Base-by-base conservation (phyloP, 805 yeast species). In the Yamadazyma akitaensis region DNA sequence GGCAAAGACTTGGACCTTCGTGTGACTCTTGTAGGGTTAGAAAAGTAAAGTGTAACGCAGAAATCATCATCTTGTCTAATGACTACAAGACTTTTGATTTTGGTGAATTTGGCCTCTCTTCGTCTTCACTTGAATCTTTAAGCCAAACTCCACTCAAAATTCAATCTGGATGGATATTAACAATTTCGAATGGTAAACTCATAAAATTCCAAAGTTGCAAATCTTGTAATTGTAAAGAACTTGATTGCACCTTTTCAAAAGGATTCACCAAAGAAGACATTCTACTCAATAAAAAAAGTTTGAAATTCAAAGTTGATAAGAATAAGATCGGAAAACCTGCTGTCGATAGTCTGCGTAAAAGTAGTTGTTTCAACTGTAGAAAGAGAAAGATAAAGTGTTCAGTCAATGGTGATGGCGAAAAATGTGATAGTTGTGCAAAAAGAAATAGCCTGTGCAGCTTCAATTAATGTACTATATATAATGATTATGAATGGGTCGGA, bases 1-100 rank as follows among this genome's bases (percentile, higher is more conserved):
- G 89, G 54, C 91, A 85, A 64, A 67, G 92, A 49, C 69, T 79
- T 16, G 90, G 92, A 0, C 90, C 90, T 2, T 80, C 86, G 35
- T 85, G 92, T 62, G 90, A 85, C 60, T 67, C 77, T 40, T 85
- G 92, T 61, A 70, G 90, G 44, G 58, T 77, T 13, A 73, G 88
- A 47, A 85, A 85, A 59, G 84, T 84, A 48, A 85, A 82, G 63
- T 85, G 92, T 65, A 82, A 84, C 61, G 88, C 91, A 1, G 81
- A 75, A 53, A 78, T 84, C 11, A 61, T 64, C 30, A 67, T 78
- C 19, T 49, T 80, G 39, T 40, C 53, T 13, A 37, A 24, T 11
- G 11, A 44, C 21, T 41, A 40, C 19, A 14, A 21, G 25, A 37
- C 16, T 2, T 49, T 18, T 19, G 37, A 51, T 25, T 42, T 40